phyloP scores from a whole-genome alignment of 176 grass and related monocot genomes.

The Alloteropsis semialata region DNA sequence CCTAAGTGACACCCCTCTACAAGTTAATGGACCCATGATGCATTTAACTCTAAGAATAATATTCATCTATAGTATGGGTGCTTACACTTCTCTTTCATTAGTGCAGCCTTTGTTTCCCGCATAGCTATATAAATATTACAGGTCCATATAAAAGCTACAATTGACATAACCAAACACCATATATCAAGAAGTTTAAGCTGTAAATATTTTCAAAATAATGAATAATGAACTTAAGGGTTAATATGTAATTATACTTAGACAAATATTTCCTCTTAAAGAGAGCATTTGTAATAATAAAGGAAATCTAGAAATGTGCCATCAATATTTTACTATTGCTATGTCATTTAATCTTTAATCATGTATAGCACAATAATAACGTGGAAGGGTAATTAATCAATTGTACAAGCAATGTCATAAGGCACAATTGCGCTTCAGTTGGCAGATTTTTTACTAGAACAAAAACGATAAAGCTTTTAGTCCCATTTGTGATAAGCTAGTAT shows the following conservation, averaged over 20 bases:
- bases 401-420: neutral
- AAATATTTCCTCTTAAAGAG: neutral
- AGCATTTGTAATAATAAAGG: neutral
- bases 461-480: too few species aligned
- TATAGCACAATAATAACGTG: neutral
- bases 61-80: neutral
- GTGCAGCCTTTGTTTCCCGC: neutral
- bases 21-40: too few species aligned
- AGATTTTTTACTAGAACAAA: too few species aligned
- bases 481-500: too few species aligned
- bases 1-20: too few species aligned
- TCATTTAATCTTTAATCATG: slow-evolving; percentile 12
- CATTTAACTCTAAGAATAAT: neutral
- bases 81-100: neutral
- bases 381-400: slow-evolving; percentile 1
- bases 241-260: neutral
- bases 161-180: neutral
- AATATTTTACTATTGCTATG: neutral
- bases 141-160: neutral
- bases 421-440: neutral
- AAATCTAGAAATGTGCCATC: slow-evolving; percentile 5
- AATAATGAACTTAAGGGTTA: neutral
- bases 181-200: neutral
- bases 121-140: slow-evolving; percentile 9
- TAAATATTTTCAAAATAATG: neutral